Evolutionary conservation across 2,329 filamentous ascomycete genomes (phyloP), one percentile per base, ranked within the genome.

Genomic region (Bipolaris zeicola): DNA sequence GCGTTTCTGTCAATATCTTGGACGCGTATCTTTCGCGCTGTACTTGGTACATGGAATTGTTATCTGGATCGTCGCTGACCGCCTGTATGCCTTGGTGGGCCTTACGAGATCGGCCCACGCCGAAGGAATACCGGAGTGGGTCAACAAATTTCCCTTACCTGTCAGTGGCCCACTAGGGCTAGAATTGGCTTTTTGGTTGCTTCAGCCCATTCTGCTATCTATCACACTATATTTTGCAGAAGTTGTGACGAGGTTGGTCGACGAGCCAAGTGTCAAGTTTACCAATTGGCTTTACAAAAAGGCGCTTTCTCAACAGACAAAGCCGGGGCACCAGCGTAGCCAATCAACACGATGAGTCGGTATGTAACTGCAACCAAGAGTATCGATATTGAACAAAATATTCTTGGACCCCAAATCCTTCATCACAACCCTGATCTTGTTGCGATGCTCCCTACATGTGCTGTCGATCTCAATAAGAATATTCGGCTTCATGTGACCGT

Each of bases 61-160:
- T 11, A 66, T 75, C 37, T 72, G 69, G 68, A 51, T 68, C 11
- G 68, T 85, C 7, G 78, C 75, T 13, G 81, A 90, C 67, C 78
- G 87, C 37, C 22, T 91, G 1, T 90, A 90, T 71, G 80, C 83
- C 5, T 84, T 85, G 6, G 80, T 81, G 0, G 88, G 88, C 8
- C 87, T 83, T 77, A 66, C 74, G 3, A 80, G 81, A 43, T 74
- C 79, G 1, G 74, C 77, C 13, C 81, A 87, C 59, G 68, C 78
- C 26, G 67, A 80, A n/a, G 75, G 80, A 34, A 80, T 88, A 28
- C 80, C 82, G 0, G 71, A 78, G 3, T 89, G 87, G 85, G 78
- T 83, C 20, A 79, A 87, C 67, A 76, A 77, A 22, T 77, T 89
- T 24, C 81, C 82, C 2, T 61, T 89, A 47, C 79, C 86, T 28